These are phyloP conservation scores for Claviceps humidiphila DNA, from an alignment of 2,329 filamentous ascomycete species.

Conservation along the genomic window DNA sequence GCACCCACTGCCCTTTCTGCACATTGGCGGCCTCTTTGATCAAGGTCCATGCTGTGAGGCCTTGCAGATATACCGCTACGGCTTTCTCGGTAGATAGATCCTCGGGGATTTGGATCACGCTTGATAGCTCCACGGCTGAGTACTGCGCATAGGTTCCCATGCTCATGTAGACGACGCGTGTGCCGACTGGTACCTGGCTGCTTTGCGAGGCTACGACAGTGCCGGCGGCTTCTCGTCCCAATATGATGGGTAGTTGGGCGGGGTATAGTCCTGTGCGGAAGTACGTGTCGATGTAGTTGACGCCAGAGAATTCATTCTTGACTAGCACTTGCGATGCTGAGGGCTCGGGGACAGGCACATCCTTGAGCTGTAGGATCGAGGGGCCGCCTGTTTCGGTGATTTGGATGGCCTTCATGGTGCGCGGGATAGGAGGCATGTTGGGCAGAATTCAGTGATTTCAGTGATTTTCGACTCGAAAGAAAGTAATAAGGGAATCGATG, in stretches of 20 bases:
- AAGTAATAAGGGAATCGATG: too few relatives aligned
- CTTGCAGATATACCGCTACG: constrained; percentile 63
- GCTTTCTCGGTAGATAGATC: constrained; percentile 47
- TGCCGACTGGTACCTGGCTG: constrained; percentile 47
- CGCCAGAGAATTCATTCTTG: constrained; percentile 64
- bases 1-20: constrained; percentile 63
- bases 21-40: constrained; percentile 66
- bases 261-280: constrained; percentile 77
- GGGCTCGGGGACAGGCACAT: constrained; percentile 53
- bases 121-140: constrained; percentile 36
- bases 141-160: constrained; percentile 42
- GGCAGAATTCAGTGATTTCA: not conserved
- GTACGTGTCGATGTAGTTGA: constrained; percentile 89
- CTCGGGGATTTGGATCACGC: constrained; percentile 50
- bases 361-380: constrained; percentile 59
- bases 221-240: constrained; percentile 70
- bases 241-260: constrained; percentile 57
- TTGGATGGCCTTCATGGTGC: constrained; percentile 56
- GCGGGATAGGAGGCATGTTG: constrained; percentile 56
- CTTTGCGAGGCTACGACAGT: constrained; percentile 49
- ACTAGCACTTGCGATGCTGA: constrained; percentile 63
- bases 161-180: constrained; percentile 58
- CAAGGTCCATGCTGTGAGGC: constrained; percentile 69
- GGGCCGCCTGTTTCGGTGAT: constrained; percentile 52
- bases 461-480: too few relatives aligned